These are phyloP conservation scores for Ustilago sp. DNA, from an alignment of 1,284 basidiomycete genomes.

Conservation along the genomic window DNA sequence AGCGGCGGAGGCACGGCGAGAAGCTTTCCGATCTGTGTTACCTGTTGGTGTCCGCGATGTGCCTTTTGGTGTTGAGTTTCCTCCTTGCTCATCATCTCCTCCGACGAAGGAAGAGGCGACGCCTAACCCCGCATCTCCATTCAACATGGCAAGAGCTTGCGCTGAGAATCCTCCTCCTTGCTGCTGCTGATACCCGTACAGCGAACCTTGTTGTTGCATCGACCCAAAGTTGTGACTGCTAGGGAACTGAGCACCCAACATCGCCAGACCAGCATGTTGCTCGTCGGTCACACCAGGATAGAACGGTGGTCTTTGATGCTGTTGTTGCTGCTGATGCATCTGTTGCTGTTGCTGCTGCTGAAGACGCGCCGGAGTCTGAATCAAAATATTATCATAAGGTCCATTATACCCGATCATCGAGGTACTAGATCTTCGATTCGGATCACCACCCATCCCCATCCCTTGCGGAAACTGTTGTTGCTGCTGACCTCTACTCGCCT, in stretches of 20 bases:
- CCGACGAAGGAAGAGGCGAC: constrained; percentile 15
- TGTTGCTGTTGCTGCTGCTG: constrained; percentile 13
- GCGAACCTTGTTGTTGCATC: constrained; percentile 9
- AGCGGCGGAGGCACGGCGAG: background rate
- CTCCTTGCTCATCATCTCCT: constrained; percentile 6
- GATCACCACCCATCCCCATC: constrained; percentile 8
- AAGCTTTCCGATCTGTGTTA: background rate
- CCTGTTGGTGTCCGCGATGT: constrained; percentile 26
- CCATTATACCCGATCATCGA: constrained; percentile 18
- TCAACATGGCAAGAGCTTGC: constrained; percentile 39
- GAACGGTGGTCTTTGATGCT: constrained; percentile 31
- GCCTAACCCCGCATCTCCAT: constrained; percentile 37
- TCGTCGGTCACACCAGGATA: constrained; percentile 28
- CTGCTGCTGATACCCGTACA: constrained; percentile 8
- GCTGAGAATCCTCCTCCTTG: constrained; percentile 25
- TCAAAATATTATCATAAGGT: constrained; percentile 35
- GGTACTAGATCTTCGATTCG: constrained; percentile 20
- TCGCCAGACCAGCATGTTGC: constrained; percentile 22
- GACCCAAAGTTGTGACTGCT: constrained; percentile 57
- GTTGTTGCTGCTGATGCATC: constrained; percentile 22
- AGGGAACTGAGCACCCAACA: constrained; percentile 51
- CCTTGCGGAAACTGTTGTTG: constrained; percentile 11
- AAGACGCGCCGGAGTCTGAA: constrained; percentile 21
- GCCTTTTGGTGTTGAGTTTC: constrained; percentile 26
- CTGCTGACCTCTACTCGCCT: constrained; percentile 36